Evolutionary conservation across 1,139 yeast species (phyloP), one percentile per base, ranked within the genome.

Genomic region (Protomyces inundatus): DNA sequence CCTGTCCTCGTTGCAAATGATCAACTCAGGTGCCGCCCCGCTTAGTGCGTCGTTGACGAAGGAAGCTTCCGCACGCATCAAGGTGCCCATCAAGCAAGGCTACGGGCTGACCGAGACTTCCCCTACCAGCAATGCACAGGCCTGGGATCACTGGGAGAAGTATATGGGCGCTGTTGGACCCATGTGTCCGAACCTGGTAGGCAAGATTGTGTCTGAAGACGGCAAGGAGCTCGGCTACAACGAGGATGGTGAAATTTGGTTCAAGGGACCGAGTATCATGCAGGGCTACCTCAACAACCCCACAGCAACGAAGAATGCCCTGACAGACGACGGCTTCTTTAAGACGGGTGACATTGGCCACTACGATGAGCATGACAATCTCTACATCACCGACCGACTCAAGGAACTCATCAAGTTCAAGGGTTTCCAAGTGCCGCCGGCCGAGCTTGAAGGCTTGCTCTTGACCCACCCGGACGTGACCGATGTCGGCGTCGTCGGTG

Each of bases 81-180:
- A 54, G 16, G 56, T 61, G 39, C 64, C 64, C 12, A 52, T 61
- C 48, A 61, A 61, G 36, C 64, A 61, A 39, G 64, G 64, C 67
- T 93, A 93, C 75, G 98, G 98, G 67, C 82, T 93, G 71, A 93
- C 98, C 48, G 98, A 93, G 78, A 90, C 98, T 23, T 87, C 88
- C 70, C 98, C 98, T 55, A 90, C 88, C 76, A 82, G 93, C 16
- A 79, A 90, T 55, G 81, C 93, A 70, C 76, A 84, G 70, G 85
- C 84, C 67, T 87, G 87, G 65, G 75, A 78, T 40, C 79, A 82
- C 70, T 84, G 87, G 71, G 91, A 86, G 72, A 81, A 77, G 16
- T 30, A 16, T 7, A 34, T 45, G 69, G 95, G 87, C 67, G 84
- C 85, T 65, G 87, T 86, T 64, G 98, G 98, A 75, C 84, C 88